These are phyloP conservation scores for Podochytrium sp. DNA, from an alignment of 192 early-diverging fungal species.

Conservation along the genomic window DNA sequence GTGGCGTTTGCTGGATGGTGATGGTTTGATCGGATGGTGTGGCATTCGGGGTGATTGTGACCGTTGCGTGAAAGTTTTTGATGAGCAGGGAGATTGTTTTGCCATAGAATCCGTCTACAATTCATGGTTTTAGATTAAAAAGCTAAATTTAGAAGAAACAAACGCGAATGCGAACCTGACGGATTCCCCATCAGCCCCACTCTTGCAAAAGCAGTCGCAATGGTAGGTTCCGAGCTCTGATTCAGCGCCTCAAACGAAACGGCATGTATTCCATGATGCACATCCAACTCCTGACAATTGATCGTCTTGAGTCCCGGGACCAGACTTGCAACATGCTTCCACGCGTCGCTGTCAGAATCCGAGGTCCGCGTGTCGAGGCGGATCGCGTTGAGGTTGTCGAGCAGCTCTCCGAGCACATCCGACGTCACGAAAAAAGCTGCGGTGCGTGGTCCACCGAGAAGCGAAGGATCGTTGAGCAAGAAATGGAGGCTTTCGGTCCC, in stretches of 20 bases:
- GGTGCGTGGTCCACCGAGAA: no score
- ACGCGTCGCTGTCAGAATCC: background rate
- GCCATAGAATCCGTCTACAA: slow-evolving; percentile 66
- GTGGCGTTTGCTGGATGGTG: slow-evolving; percentile 38
- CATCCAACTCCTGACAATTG: background rate
- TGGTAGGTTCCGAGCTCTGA: slow-evolving; percentile 32
- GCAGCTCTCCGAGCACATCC: background rate
- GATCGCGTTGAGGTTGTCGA: background rate
- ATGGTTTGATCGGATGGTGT: slow-evolving; percentile 41
- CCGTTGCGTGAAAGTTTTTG: slow-evolving; percentile 62
- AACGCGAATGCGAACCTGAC: background rate
- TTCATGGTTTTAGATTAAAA: no score
- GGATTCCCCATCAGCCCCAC: slow-evolving; percentile 72
- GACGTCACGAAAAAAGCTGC: background rate
- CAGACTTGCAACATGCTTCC: background rate
- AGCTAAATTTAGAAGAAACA: background rate
- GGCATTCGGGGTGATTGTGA: slow-evolving; percentile 56
- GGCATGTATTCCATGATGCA: background rate
- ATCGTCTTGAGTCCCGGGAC: background rate
- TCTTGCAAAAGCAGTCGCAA: slow-evolving; percentile 51
- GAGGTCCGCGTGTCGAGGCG: background rate
- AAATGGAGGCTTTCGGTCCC: background rate
- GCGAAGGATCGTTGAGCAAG: background rate
- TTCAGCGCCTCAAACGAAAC: background rate
- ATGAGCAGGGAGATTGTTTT: slow-evolving; percentile 66